Conservation (phyloP, 1,139 yeast species). For the Taphrina pruni region DNA sequence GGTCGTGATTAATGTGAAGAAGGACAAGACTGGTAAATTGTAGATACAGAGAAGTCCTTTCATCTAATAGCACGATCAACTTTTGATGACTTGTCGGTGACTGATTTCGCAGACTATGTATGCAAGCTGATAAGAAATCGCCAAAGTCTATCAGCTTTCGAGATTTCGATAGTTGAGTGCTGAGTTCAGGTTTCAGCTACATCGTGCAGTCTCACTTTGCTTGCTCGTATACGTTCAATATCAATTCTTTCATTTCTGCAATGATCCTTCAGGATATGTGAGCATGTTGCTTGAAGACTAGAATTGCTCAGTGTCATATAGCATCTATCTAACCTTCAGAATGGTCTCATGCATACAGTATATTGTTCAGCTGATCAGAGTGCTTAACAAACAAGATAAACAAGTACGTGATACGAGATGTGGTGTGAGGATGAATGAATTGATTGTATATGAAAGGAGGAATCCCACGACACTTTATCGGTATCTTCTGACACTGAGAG, state of each 20-base stretch:
- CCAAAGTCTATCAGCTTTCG: too few relatives aligned
- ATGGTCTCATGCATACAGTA: too few relatives aligned
- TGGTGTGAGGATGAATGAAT: not conserved
- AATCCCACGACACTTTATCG: conserved; percentile 59
- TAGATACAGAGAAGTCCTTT: not conserved
- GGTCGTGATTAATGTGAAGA: conserved; percentile 42
- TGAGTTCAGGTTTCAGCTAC: too few relatives aligned
- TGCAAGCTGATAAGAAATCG: too few relatives aligned
- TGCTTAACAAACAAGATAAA: not conserved
- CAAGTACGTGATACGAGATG: not conserved
- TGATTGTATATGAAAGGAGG: conserved; percentile 8
- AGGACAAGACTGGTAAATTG: conserved; percentile 30
- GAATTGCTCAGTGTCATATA: too few relatives aligned
- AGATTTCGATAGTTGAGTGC: too few relatives aligned
- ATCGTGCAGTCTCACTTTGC: too few relatives aligned
- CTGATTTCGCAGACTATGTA: not conserved
- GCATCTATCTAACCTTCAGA: too few relatives aligned
- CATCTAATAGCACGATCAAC: not conserved
- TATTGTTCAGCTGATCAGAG: not conserved
- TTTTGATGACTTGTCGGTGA: not conserved
- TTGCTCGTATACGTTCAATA: too few relatives aligned
- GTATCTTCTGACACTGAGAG: conserved; percentile 99
- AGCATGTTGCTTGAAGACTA: too few relatives aligned
- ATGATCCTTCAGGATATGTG: too few relatives aligned
- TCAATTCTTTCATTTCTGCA: too few relatives aligned